phyloP scores from a whole-genome alignment of 2,329 filamentous ascomycete species.

The Magnaporthiopsis poae region DNA sequence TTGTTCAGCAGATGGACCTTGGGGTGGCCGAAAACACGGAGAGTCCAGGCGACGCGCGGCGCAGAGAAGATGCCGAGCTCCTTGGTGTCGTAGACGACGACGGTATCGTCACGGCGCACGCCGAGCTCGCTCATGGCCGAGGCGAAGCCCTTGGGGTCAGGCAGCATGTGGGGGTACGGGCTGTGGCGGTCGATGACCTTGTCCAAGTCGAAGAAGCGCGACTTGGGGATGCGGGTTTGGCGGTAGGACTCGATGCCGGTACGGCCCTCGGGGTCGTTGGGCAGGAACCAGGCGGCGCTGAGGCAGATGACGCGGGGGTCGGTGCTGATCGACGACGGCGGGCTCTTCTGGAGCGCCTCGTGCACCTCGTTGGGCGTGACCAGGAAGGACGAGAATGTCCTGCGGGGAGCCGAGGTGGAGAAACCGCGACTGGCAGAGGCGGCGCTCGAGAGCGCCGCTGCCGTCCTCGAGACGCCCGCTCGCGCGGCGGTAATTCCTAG shows the following conservation, averaged over 20 bases:
- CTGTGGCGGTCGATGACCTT: constrained; percentile 76
- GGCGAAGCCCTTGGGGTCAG: constrained; percentile 70
- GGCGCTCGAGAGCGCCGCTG: not conserved
- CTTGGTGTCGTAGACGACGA: constrained; percentile 88
- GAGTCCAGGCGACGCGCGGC: constrained; percentile 86
- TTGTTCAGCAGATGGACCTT: constrained; percentile 90
- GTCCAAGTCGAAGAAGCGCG: constrained; percentile 94
- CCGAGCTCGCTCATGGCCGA: constrained; percentile 81
- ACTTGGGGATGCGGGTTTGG: constrained; percentile 73
- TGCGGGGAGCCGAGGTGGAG: constrained; percentile 25
- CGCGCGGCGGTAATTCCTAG: not conserved
- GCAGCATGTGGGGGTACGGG: constrained; percentile 94
- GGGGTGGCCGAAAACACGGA: constrained; percentile 79
- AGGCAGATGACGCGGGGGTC: constrained; percentile 77
- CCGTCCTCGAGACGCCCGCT: not conserved
- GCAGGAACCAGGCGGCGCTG: constrained; percentile 92
- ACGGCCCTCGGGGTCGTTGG: constrained; percentile 64
- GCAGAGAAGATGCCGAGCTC: constrained; percentile 92
- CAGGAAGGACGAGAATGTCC: constrained; percentile 68
- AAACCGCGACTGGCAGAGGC: constrained; percentile 14
- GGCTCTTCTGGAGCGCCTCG: constrained; percentile 72
- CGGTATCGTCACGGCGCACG: constrained; percentile 73
- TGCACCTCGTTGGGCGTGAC: constrained; percentile 75
- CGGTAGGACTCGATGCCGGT: constrained; percentile 73
- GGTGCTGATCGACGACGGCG: constrained; percentile 67